Conservation (phyloP, 345 rosid genomes). For the Camelina hispida region DNA sequence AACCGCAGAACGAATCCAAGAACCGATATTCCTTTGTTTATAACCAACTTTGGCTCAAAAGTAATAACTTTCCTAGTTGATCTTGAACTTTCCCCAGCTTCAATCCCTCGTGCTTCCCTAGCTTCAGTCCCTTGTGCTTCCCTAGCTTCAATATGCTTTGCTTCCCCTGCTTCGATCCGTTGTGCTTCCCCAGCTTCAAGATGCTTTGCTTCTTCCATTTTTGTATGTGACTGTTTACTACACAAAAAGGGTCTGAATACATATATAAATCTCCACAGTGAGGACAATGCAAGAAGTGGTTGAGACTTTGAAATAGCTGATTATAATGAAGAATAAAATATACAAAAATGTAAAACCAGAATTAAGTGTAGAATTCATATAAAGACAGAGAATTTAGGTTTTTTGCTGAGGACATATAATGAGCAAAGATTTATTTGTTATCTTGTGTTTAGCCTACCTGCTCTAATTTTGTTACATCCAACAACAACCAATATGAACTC, state of each 20-base stretch:
- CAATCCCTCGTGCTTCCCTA: slow-evolving; percentile 8
- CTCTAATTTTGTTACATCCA: slow-evolving; percentile 39
- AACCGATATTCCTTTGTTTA: slow-evolving; percentile 35
- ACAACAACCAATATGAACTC: slow-evolving; percentile 35
- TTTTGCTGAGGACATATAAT: slow-evolving; percentile 42
- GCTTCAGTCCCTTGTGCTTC: slow-evolving; percentile 37
- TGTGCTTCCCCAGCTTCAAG: slow-evolving; percentile 34
- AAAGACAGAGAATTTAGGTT: slow-evolving; percentile 44
- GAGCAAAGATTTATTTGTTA: slow-evolving; percentile 43
- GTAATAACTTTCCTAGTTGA: slow-evolving; percentile 32
- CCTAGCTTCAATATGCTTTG: slow-evolving; percentile 34
- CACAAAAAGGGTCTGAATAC: not conserved
- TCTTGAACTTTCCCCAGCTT: slow-evolving; percentile 39
- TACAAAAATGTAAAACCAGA: not conserved
- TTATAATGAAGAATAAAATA: slow-evolving; percentile 15
- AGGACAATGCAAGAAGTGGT: slow-evolving; percentile 26
- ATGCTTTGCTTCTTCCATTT: slow-evolving; percentile 45
- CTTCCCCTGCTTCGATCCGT: slow-evolving; percentile 25
- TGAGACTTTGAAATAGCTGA: slow-evolving; percentile 35
- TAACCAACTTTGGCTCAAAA: slow-evolving; percentile 20
- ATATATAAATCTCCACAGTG: slow-evolving; percentile 5
- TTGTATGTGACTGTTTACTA: slow-evolving; percentile 7
- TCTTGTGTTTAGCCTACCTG: slow-evolving; percentile 42
- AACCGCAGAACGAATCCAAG: slow-evolving; percentile 37
- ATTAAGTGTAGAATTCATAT: slow-evolving; percentile 23